These are phyloP conservation scores for Echinosophora koreensis DNA, from an alignment of 306 rosid genomes.

Conservation along the genomic window DNA sequence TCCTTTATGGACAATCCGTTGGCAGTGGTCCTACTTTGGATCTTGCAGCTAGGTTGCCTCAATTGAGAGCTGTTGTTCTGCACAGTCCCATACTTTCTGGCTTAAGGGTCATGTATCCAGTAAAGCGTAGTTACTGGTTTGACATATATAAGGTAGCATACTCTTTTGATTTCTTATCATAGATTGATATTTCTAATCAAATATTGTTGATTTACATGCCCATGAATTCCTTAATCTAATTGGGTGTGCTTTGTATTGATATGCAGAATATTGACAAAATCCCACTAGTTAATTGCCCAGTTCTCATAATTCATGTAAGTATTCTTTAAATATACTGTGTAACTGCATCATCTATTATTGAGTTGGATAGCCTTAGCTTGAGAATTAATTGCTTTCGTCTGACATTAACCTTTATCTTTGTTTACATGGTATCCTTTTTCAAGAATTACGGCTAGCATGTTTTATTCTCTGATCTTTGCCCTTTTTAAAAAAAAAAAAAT, in stretches of 20 bases:
- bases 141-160: conserved; percentile 79
- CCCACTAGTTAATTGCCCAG: conserved; percentile 81
- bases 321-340: conserved; percentile 24
- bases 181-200: background rate
- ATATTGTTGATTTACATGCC: conserved; percentile 31
- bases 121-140: conserved; percentile 78
- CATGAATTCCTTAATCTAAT: conserved; percentile 28
- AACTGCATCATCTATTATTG: conserved; percentile 21
- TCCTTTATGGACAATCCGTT: conserved; percentile 82
- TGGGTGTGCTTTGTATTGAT: conserved; percentile 32
- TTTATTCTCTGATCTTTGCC: background rate
- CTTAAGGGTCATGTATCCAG: conserved; percentile 84
- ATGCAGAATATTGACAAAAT: conserved; percentile 89
- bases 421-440: background rate
- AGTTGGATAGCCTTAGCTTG: background rate
- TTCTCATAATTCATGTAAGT: conserved; percentile 90
- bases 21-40: conserved; percentile 88
- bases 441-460: background rate
- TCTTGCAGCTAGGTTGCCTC: conserved; percentile 76
- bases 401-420: background rate
- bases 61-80: conserved; percentile 73
- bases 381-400: conserved; percentile 27
- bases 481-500: too few species aligned
- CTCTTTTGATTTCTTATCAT: conserved; percentile 3
- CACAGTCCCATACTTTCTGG: conserved; percentile 92